A percentile compares a stretch with the other conserved stretches of the same genome.
phyloP scores from a whole-genome alignment of 768 basidiomycete genomes.

The Gautieria morchelliformis region DNA sequence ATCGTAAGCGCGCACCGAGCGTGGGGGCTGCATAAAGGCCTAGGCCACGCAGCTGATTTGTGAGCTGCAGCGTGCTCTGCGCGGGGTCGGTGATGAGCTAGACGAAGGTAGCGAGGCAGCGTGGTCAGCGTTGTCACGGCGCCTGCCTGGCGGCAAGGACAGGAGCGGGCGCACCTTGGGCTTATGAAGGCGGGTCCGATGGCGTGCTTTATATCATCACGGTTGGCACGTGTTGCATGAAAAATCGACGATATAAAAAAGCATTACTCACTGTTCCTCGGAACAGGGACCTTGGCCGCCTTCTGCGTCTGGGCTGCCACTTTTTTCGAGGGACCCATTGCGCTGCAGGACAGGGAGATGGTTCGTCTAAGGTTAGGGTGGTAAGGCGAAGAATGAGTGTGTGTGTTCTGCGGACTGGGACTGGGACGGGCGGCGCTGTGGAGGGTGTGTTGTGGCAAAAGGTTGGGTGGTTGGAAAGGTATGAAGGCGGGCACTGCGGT shows the following conservation, averaged over 20 bases:
- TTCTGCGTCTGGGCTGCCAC: not conserved
- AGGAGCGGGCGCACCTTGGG: slow-evolving; percentile 9
- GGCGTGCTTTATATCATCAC: slow-evolving; percentile 9
- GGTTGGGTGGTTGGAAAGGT: not conserved
- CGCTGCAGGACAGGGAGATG: not conserved
- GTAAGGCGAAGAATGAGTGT: too few species aligned
- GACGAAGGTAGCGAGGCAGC: not conserved
- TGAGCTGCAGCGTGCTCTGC: slow-evolving; percentile 56
- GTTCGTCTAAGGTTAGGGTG: too few species aligned
- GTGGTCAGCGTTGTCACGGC: not conserved
- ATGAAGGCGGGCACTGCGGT: not conserved
- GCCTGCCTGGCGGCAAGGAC: too few species aligned
- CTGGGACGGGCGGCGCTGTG: not conserved
- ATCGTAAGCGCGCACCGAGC: slow-evolving; percentile 39
- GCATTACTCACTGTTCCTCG: not conserved
- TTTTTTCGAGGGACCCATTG: slow-evolving; percentile 2
- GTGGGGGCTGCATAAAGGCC: slow-evolving; percentile 85
- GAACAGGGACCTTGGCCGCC: not conserved
- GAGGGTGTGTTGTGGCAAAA: too few species aligned
- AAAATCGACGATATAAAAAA: not conserved
- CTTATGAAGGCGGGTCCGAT: slow-evolving; percentile 10
- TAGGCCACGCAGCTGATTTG: slow-evolving; percentile 61
- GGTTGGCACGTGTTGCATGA: not conserved
- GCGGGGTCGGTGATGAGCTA: slow-evolving; percentile 39
- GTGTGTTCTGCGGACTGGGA: too few species aligned